These are phyloP conservation scores for Isatis tinctoria DNA, from an alignment of 345 rosid genomes.

Conservation along the genomic window DNA sequence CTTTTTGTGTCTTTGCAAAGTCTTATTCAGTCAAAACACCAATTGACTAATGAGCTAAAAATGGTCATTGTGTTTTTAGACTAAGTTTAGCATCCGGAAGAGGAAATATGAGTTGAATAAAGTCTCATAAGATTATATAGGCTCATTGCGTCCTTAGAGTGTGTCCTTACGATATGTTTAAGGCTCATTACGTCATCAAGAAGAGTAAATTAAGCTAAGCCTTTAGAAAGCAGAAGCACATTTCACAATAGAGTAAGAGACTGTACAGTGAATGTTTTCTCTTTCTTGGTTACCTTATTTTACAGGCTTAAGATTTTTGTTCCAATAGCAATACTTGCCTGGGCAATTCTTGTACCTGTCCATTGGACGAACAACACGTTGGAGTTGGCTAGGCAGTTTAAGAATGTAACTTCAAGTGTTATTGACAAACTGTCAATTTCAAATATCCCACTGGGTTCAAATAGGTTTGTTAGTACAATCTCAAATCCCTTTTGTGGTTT, in stretches of 20 bases:
- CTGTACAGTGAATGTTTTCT: background rate
- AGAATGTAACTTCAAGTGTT: conserved; percentile 69
- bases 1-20: background rate
- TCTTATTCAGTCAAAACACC: background rate
- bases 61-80: background rate
- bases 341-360: conserved; percentile 79
- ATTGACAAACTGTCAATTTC: conserved; percentile 92
- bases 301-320: conserved; percentile 83
- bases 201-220: background rate
- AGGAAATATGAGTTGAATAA: background rate
- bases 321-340: conserved; percentile 71
- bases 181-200: background rate
- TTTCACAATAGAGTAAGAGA: background rate
- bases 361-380: conserved; percentile 58
- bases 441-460: conserved; percentile 58
- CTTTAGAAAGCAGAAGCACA: background rate
- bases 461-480: conserved; percentile 41
- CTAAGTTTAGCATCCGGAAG: background rate
- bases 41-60: background rate
- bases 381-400: conserved; percentile 26
- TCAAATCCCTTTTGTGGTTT: background rate
- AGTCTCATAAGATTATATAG: background rate
- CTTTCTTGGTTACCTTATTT: background rate
- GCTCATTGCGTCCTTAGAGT: background rate
- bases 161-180: too few species aligned